A percentile compares a stretch with the other conserved stretches of the same genome.
phyloP scores from a whole-genome alignment of 2,329 filamentous ascomycete species.

The Fusarium denticulatum region DNA sequence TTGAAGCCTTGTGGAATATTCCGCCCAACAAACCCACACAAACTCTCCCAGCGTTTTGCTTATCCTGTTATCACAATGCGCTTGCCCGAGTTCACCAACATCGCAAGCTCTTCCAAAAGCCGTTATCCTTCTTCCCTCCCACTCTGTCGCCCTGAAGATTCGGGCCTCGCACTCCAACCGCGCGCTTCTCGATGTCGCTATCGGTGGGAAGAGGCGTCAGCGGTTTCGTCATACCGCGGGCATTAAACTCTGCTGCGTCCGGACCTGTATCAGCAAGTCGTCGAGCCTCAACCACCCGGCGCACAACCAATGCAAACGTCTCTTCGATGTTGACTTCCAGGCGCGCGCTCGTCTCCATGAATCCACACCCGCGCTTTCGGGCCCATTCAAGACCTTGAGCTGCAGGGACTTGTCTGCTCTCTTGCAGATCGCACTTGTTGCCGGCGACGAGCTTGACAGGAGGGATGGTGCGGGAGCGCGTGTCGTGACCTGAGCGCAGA shows the following conservation, averaged over 20 bases:
- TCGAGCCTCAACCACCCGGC: slow-evolving; percentile 68
- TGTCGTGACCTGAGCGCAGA: slow-evolving; percentile 45
- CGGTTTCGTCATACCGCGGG: slow-evolving; percentile 67
- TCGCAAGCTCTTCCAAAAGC: slow-evolving; percentile 66
- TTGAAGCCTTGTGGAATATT: slow-evolving; percentile 31
- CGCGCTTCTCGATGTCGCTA: slow-evolving; percentile 57
- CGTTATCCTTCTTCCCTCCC: slow-evolving; percentile 52
- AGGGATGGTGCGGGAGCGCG: slow-evolving; percentile 64
- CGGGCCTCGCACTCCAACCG: slow-evolving; percentile 56
- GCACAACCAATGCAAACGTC: slow-evolving; percentile 79
- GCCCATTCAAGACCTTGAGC: slow-evolving; percentile 82
- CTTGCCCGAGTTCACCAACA: slow-evolving; percentile 61
- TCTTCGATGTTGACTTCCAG: slow-evolving; percentile 91
- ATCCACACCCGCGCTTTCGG: slow-evolving; percentile 75
- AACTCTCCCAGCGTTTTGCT: background rate
- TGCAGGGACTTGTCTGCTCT: slow-evolving; percentile 74
- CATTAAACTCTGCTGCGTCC: slow-evolving; percentile 55
- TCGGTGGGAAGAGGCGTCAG: slow-evolving; percentile 61
- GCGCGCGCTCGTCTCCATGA: slow-evolving; percentile 89
- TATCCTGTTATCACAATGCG: background rate
- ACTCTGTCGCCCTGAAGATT: slow-evolving; percentile 56
- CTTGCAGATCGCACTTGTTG: slow-evolving; percentile 86
- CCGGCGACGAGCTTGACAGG: slow-evolving; percentile 86
- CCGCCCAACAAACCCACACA: slow-evolving; percentile 20
- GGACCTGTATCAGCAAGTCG: slow-evolving; percentile 60